These are phyloP conservation scores for Paraconiothyrium sp. DNA, from an alignment of 2,329 filamentous ascomycete species.

Conservation along the genomic window DNA sequence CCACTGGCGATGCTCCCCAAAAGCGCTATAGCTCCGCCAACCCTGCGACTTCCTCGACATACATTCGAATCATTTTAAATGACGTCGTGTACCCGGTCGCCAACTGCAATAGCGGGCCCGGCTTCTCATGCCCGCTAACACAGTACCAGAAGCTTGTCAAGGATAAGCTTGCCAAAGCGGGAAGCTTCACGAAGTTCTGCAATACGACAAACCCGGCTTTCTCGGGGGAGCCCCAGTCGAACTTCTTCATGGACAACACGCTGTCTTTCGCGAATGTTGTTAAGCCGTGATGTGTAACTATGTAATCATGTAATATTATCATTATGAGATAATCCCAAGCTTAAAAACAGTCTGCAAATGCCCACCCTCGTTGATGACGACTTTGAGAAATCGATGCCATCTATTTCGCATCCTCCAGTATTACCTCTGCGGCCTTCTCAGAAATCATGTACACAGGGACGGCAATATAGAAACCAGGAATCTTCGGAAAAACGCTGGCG, in stretches of 20 bases:
- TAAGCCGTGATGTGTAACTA: background rate
- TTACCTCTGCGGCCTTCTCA: conserved; percentile 70
- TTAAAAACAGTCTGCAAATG: too few relatives aligned
- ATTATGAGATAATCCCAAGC: background rate
- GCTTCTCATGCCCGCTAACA: conserved; percentile 42
- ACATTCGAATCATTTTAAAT: conserved; percentile 68
- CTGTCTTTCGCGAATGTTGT: conserved; percentile 6
- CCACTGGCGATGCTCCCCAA: background rate
- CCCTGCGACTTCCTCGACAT: conserved; percentile 34
- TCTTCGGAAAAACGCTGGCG: conserved; percentile 41
- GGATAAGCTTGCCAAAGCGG: conserved; percentile 56
- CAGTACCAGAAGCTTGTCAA: conserved; percentile 52
- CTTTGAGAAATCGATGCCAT: background rate
- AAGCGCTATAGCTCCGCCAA: conserved; percentile 16
- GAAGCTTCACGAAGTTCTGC: conserved; percentile 61
- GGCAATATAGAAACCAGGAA: conserved; percentile 56
- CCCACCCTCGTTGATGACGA: background rate
- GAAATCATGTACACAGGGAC: conserved; percentile 66
- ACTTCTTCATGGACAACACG: conserved; percentile 13
- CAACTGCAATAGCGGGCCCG: conserved; percentile 65
- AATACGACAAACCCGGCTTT: conserved; percentile 34
- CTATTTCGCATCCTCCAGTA: conserved; percentile 42
- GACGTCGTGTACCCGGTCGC: conserved; percentile 70
- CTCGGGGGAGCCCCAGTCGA: conserved; percentile 1
- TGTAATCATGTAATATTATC: background rate